Base-by-base conservation (phyloP, 1,284 basidiomycete genomes). In the Ceratobasidium papillatum region DNA sequence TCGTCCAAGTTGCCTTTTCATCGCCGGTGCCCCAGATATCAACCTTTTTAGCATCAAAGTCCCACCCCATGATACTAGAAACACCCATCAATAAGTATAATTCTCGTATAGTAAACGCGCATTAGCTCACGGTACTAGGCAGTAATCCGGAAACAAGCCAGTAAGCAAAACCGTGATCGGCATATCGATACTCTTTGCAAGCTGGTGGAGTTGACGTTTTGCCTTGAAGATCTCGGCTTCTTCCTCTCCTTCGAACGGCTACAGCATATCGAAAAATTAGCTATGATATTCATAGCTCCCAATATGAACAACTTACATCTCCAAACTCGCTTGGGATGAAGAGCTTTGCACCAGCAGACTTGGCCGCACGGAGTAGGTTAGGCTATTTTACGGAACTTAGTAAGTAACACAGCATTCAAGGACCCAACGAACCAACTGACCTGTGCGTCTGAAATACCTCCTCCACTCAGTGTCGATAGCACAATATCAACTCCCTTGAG, bases 321-420 rank as follows among this genome's bases (percentile, higher is more conserved):
- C 66, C 66, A 43, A 69, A 75, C 27, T 75, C 66, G 54, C 74
- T 75, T 2, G 59, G 66, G 45, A 75, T 64, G 41, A 71, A 75
- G 25, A 71, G 68, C 34, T 75, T 75, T n/a, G 54, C 74, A 12
- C 63, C 49, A 34, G 66, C 74, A 19, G 49, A 22, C 47, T 69
- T 71, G 32, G 66, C 56, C n/a, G 66, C 66, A 12, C 63, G 59
- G 7, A 72, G 49, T 2, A 75, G 61, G 11, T 54, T 52, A 11
- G 59, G 58, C 64, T 75, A 25, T 19, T 54, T 22, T 38, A 2
- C 14, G 8, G 45, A 32, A 3, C 34, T 27, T 34, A 36, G 11
- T 41, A 17, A 38, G 27, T 32, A 43, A 45, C 47, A 3, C 14
- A 43, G 27, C 32, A 17, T 62, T 19, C 11, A 45, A 9, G 38